Conservation (phyloP, 2,329 filamentous ascomycete species). For the Penicillium palitans region DNA sequence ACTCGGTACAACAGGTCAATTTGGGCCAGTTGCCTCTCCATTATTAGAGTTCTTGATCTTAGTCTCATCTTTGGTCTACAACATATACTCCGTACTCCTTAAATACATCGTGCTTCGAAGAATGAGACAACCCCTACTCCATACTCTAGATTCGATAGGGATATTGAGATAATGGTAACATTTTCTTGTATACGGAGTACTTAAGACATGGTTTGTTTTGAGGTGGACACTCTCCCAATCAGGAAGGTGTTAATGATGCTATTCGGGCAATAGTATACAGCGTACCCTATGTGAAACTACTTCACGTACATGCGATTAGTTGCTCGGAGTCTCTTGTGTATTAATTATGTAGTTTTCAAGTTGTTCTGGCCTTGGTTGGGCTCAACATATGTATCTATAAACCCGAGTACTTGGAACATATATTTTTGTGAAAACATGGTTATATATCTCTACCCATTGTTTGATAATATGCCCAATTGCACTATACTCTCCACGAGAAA, state of each 20-base stretch:
- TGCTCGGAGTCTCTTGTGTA: not conserved
- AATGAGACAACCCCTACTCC: not conserved
- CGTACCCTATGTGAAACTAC: not conserved
- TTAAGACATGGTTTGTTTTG: not conserved
- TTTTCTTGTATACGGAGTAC: not conserved
- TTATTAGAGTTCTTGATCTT: not conserved
- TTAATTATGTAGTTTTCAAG: not conserved
- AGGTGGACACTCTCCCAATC: not conserved
- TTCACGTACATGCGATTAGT: not conserved
- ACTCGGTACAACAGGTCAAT: not conserved
- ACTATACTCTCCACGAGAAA: not conserved
- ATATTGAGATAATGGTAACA: not conserved
- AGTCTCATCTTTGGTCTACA: not conserved
- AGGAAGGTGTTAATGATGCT: not conserved
- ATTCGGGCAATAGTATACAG: not conserved
- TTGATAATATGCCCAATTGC: not conserved
- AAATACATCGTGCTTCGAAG: not conserved
- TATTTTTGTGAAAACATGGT: not conserved
- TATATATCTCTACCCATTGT: not conserved
- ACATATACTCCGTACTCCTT: not conserved
- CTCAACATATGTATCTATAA: not conserved
- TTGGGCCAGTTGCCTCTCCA: not conserved
- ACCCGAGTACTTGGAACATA: not conserved
- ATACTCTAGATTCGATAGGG: not conserved
- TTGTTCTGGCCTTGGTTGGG: not conserved